These are phyloP conservation scores for Fusarium napiforme DNA, from an alignment of 2,329 filamentous ascomycete species.

Conservation along the genomic window DNA sequence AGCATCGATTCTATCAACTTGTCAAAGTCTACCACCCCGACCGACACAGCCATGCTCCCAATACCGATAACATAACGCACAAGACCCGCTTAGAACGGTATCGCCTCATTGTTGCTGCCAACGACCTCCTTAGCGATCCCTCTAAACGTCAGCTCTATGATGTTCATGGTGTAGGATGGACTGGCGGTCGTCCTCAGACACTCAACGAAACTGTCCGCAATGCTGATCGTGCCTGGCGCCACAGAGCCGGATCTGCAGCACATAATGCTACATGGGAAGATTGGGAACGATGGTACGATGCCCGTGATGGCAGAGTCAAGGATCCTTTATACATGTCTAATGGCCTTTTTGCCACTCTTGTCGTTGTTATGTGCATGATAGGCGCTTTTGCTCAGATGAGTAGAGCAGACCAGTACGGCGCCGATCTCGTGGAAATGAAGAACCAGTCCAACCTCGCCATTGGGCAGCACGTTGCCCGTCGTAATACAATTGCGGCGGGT, in stretches of 20 bases:
- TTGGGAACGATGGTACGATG: constrained; percentile 84
- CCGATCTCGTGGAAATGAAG: constrained; percentile 72
- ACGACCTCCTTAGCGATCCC: constrained; percentile 87
- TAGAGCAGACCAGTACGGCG: constrained; percentile 71
- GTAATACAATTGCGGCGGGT: constrained; percentile 63
- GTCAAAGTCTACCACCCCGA: constrained; percentile 98
- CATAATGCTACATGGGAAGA: constrained; percentile 97
- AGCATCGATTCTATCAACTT: constrained; percentile 86
- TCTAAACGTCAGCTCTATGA: constrained; percentile 85
- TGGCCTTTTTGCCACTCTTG: constrained; percentile 75
- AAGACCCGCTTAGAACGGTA: constrained; percentile 85
- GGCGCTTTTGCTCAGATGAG: constrained; percentile 79
- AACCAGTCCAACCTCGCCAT: constrained; percentile 74
- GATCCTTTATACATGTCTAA: constrained; percentile 78
- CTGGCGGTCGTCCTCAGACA: constrained; percentile 65
- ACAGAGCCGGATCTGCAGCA: constrained; percentile 59
- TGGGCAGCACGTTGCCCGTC: constrained; percentile 66
- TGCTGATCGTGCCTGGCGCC: constrained; percentile 61
- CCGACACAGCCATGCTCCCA: constrained; percentile 55
- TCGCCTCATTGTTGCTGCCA: constrained; percentile 85
- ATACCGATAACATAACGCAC: constrained; percentile 54
- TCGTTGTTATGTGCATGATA: constrained; percentile 75
- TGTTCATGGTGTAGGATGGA: constrained; percentile 83
- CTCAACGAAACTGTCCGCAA: constrained; percentile 51
- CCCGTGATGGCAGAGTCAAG: constrained; percentile 58